Base-by-base conservation (phyloP, 805 yeast species). In the Saccharomycopsis sp. region DNA sequence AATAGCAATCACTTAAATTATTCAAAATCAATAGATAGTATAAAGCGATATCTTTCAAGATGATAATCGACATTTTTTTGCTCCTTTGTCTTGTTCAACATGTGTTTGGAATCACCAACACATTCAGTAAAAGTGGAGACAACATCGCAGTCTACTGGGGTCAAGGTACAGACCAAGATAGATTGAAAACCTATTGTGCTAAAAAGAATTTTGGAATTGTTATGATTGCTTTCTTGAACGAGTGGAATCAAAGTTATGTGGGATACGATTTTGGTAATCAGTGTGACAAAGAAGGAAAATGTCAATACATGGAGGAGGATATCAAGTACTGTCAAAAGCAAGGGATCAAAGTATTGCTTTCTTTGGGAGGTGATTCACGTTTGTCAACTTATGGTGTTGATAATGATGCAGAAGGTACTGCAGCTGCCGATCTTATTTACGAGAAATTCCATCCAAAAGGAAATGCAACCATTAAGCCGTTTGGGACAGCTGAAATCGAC, bases 361-460 rank as follows among this genome's bases (percentile, higher is more conserved):
- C 96, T 0, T 69, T 92, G 64, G 83, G 64, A 67, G 80, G 62
- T 80, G 62, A 60, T 38, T 23, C 58, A 2, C 54, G 50, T 3
- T 50, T 90, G 8, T 86, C 86, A 2, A 74, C 86, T 35, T 97
- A 93, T 68, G 97, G 97, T 1, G 90, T 91, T 68, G 85, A 87
- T 65, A 78, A 82, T 61, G 96, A 90, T 68, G 75, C 83, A 63
- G 93, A 89, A 69, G 97, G 89, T 51, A 81, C 78, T 64, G 68
- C 67, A 1, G 83, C 81, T 65, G 92, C 87, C 8, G 75, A 72
- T 24, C 72, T 84, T 52, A 68, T 85, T 49, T 86, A 88, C 80
- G 73, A 83, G 63, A 81, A 80, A 54, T 82, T 87, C 66, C 85
- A 84, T 61, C 82, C 61, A 44, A 42, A 25, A 65, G 85, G 84